These are phyloP conservation scores for Zoysia pacifica DNA, from an alignment of 176 grass and related monocot species.

Conservation along the genomic window DNA sequence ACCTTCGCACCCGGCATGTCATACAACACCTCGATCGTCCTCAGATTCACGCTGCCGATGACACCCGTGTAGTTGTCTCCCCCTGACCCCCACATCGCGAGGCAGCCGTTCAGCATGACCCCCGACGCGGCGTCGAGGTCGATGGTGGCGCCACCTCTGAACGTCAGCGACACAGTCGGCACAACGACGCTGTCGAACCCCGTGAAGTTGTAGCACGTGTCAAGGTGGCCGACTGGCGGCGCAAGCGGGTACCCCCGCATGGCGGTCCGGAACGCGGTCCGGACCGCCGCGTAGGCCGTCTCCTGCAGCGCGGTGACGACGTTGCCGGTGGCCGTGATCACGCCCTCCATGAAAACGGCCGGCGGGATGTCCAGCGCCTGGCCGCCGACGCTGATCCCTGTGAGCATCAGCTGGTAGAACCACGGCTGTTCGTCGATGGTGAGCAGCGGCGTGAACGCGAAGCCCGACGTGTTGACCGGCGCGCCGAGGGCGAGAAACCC, in stretches of 20 bases:
- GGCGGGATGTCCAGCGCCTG: neutral
- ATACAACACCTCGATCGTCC: constrained; percentile 57
- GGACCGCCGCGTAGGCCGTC: constrained; percentile 47
- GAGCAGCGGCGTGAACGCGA: constrained; percentile 36
- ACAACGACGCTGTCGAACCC: constrained; percentile 12
- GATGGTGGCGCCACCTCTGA: constrained; percentile 23
- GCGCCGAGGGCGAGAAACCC: constrained; percentile 53
- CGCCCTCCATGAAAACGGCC: constrained; percentile 27
- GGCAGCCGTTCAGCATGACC: constrained; percentile 43
- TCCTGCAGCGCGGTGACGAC: constrained; percentile 37
- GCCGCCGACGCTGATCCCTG: constrained; percentile 41
- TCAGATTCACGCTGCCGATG: constrained; percentile 53
- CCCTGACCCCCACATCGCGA: constrained; percentile 41
- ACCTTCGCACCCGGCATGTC: neutral
- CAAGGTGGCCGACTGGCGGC: neutral
- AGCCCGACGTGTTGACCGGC: neutral
- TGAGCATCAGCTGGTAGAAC: constrained; percentile 43
- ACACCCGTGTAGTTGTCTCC: constrained; percentile 15
- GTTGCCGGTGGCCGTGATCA: constrained; percentile 45
- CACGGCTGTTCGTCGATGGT: constrained; percentile 17
- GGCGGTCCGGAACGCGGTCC: constrained; percentile 33
- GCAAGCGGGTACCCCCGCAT: constrained; percentile 38
- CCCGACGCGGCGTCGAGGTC: constrained; percentile 28
- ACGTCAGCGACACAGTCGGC: constrained; percentile 38
- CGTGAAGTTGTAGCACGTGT: constrained; percentile 55